Percentiles rank a stretch among this genome's conserved stretches.
phyloP scores from a whole-genome alignment of 1,139 yeast species.

The Candida smagusa region DNA sequence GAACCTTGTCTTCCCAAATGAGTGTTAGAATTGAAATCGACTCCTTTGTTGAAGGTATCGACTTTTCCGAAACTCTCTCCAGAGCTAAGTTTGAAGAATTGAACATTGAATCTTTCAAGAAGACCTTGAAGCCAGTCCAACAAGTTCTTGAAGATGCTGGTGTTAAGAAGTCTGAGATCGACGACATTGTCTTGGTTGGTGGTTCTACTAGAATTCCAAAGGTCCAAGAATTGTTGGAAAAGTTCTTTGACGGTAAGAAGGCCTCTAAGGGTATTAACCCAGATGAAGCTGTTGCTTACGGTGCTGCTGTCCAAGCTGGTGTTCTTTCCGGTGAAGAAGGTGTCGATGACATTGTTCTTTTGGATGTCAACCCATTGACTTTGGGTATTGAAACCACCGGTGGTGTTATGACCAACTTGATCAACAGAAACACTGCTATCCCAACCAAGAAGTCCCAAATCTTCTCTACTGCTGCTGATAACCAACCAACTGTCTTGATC shows the following conservation, averaged over 20 bases:
- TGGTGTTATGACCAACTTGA: conserved; percentile 48
- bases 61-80: conserved; percentile 86
- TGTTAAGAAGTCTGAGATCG: conserved; percentile 75
- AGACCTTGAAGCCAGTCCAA: conserved; percentile 90
- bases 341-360: conserved; percentile 46
- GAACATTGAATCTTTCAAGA: conserved; percentile 81
- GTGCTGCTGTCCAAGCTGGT: conserved; percentile 82
- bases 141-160: conserved; percentile 89
- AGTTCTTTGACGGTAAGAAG: conserved; percentile 87
- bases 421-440: conserved; percentile 47
- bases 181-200: conserved; percentile 93
- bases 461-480: conserved; percentile 47
- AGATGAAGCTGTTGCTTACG: conserved; percentile 63
- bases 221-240: conserved; percentile 86
- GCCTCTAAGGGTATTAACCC: conserved; percentile 96
- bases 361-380: conserved; percentile 48
- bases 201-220: conserved; percentile 98
- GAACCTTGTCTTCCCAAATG: conserved; percentile 89
- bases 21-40: conserved; percentile 90
- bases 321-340: conserved; percentile 75
- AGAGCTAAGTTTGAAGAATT: conserved; percentile 96
- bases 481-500: conserved; percentile 47
- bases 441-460: conserved; percentile 49
- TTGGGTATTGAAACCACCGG: conserved; percentile 51
- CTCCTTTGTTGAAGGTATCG: conserved; percentile 93